Conservation (phyloP, 805 yeast species). For the Suhomyces emberorum region DNA sequence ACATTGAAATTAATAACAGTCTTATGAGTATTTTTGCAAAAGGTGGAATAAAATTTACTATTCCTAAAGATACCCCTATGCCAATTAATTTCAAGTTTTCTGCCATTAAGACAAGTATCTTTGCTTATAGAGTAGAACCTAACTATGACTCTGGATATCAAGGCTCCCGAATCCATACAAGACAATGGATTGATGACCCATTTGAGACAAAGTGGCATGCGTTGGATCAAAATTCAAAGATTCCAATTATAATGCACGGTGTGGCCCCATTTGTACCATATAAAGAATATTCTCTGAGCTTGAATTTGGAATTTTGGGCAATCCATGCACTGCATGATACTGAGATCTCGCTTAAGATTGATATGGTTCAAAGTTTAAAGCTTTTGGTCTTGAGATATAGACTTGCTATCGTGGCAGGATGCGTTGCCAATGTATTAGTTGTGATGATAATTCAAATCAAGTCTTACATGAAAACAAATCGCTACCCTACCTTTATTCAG, state of each 20-base stretch:
- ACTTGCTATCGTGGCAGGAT: slow-evolving; percentile 66
- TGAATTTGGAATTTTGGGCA: slow-evolving; percentile 43
- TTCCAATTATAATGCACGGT: slow-evolving; percentile 49
- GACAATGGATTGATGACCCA: slow-evolving; percentile 64
- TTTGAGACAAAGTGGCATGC: slow-evolving; percentile 81
- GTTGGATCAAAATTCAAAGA: slow-evolving; percentile 30
- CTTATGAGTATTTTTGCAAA: too few relatives aligned
- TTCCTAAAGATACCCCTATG: slow-evolving; percentile 45
- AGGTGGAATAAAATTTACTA: slow-evolving; percentile 39
- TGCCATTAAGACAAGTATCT: slow-evolving; percentile 58
- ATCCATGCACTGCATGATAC: slow-evolving; percentile 17
- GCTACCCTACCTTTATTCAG: slow-evolving; percentile 27
- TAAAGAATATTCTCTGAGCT: slow-evolving; percentile 20
- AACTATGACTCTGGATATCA: too few relatives aligned
- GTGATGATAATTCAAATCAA: slow-evolving; percentile 55
- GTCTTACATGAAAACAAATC: slow-evolving; percentile 22
- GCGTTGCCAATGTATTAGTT: slow-evolving; percentile 55
- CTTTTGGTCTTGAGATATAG: slow-evolving; percentile 74
- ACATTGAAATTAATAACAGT: too few relatives aligned
- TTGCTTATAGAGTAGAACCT: slow-evolving; percentile 50
- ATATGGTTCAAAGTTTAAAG: slow-evolving; percentile 59
- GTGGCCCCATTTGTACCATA: slow-evolving; percentile 70
- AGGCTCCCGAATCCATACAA: too few relatives aligned
- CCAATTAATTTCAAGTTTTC: slow-evolving; percentile 48
- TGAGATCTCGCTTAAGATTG: slow-evolving; percentile 38